phyloP scores from a whole-genome alignment of 164 flowering plant species.

The Nymphaea thermarum region DNA sequence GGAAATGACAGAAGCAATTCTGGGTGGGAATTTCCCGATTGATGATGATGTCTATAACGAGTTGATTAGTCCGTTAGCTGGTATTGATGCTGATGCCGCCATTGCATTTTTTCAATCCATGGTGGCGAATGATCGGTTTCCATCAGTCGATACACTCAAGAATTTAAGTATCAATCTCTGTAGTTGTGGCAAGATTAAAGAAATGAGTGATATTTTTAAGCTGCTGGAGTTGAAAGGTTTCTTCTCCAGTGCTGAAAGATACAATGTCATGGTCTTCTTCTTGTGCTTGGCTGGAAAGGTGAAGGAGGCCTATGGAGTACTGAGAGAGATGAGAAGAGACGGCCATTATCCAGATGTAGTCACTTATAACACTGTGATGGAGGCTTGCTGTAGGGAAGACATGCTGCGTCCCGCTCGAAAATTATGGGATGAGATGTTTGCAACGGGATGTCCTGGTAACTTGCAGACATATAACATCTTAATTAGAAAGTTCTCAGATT shows the following conservation, averaged over 20 bases:
- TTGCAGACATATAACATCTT: conserved; percentile 60
- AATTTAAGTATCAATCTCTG: conserved; percentile 61
- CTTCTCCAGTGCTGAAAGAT: conserved; percentile 50
- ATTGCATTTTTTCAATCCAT: conserved; percentile 39
- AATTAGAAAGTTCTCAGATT: conserved; percentile 51
- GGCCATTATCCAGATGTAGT: conserved; percentile 54
- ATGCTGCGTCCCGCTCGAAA: conserved; percentile 75
- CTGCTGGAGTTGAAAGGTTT: conserved; percentile 37
- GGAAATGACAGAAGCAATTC: conserved; percentile 60
- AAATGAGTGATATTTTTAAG: conserved; percentile 38
- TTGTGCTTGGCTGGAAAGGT: conserved; percentile 68
- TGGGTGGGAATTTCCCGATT: conserved; percentile 63
- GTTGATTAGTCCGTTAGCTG: conserved; percentile 61
- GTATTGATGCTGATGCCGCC: conserved; percentile 40
- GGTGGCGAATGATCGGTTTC: conserved; percentile 42
- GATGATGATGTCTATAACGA: conserved; percentile 66
- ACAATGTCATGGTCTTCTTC: conserved; percentile 49
- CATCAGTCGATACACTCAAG: conserved; percentile 45
- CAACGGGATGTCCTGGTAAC: conserved; percentile 51
- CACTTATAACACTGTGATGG: conserved; percentile 66
- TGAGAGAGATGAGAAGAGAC: conserved; percentile 76
- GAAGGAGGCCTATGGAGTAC: conserved; percentile 60
- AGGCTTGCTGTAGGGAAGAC: conserved; percentile 84
- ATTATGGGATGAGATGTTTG: conserved; percentile 98
- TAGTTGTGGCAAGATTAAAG: conserved; percentile 38